These are phyloP conservation scores for Paxillus involutus DNA, from an alignment of 768 basidiomycete genomes.

Conservation along the genomic window DNA sequence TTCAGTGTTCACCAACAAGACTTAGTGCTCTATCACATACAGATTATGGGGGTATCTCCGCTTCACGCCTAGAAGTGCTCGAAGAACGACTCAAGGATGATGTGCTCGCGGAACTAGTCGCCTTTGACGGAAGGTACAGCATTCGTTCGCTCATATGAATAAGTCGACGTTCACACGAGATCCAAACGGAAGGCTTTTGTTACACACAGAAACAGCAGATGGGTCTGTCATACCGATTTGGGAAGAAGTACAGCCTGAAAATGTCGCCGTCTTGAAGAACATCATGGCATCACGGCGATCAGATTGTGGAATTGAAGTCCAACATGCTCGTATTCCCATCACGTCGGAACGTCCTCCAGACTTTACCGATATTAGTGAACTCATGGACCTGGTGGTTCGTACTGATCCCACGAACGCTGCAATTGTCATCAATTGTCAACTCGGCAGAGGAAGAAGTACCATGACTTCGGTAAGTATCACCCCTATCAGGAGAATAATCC, in stretches of 20 bases:
- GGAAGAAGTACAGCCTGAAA: conserved; percentile 77
- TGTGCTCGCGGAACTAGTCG: conserved; percentile 76
- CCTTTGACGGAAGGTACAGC: conserved; percentile 81
- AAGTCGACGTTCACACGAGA: conserved; percentile 1
- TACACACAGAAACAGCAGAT: conserved; percentile 87
- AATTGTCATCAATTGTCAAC: conserved; percentile 93
- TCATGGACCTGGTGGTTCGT: conserved; percentile 77
- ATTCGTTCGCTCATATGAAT: background rate
- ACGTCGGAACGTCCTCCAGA: conserved; percentile 87
- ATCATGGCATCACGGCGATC: conserved; percentile 68
- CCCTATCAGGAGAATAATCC: background rate
- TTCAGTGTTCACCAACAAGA: background rate
- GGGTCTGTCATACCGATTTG: conserved; percentile 91
- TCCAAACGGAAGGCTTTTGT: conserved; percentile 54
- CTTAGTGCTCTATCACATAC: background rate
- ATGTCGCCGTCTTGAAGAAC: conserved; percentile 84
- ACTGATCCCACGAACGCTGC: conserved; percentile 68
- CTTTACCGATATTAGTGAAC: conserved; percentile 68
- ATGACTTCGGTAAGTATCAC: conserved; percentile 67
- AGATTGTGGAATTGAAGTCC: conserved; percentile 55
- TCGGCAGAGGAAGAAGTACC: conserved; percentile 90
- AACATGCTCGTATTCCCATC: conserved; percentile 86
- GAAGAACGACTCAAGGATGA: conserved; percentile 91
- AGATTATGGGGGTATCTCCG: conserved; percentile 97
- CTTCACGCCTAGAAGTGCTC: conserved; percentile 82